Evolutionary conservation across 176 grass and related monocot species (phyloP), one percentile per base, ranked within the genome.

Genomic region (Areca catechu): DNA sequence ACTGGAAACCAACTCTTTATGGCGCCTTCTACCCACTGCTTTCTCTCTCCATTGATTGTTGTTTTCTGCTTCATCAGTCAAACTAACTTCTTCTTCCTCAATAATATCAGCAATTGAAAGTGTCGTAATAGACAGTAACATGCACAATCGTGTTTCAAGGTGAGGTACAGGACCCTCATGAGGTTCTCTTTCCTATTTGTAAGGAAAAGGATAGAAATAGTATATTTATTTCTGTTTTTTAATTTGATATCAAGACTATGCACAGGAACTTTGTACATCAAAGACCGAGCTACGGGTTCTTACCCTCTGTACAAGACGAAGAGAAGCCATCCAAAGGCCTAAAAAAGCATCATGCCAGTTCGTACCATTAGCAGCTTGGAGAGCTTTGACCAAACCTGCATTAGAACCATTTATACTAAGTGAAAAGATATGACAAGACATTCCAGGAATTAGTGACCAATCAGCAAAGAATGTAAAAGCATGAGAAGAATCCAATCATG

Each of bases 231-330:
- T 10, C 7, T 3, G 34, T 43, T 43, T 43, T 43, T 43, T 43
- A 43, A 14, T 43, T 14, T 2, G 10, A 43, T 43, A 43, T 43
- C 34, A 43, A 43, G 2, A 43, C 10, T 43, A 43, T 43, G 34
- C 34, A 43, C 34, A 12, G 10, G 34, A 12, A 43, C 34, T 43
- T 43, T 12, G 9, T 1, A 43, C 34, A 12, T 5, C 2, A 3
- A 24, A 24, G 5, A 29, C 27, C 27, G 50, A 10, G 16, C 62
- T 75, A 53, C 50, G 37, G 56, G 30, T 48, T 14, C 80, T 79
- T 65, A 92, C 93, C 77, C 93, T 82, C 76, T 98, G 93, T 55
- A 98, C 83, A 70, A 98, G 78, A 21, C 93, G 86, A 71, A 98
- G 80, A 66, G 93, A 80, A 58, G 93, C 81, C 28, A 98, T 72